phyloP scores from a whole-genome alignment of 1,139 yeast genomes.

The Taiozyma sp. region DNA sequence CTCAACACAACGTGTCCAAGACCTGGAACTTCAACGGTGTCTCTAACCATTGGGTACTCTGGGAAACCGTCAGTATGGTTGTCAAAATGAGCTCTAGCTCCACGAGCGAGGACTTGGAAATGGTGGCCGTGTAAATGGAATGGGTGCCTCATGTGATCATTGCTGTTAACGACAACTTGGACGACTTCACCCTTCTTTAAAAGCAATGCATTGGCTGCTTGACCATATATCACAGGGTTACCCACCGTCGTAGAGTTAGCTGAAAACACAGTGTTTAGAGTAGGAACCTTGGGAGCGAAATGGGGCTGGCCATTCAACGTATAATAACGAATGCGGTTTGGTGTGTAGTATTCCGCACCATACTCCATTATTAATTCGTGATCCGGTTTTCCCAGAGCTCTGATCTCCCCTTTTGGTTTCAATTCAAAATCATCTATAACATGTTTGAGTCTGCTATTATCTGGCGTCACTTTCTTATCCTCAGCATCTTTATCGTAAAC shows the following conservation, averaged over 20 bases:
- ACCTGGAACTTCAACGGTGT: constrained; percentile 57
- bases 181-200: constrained; percentile 52
- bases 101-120: constrained; percentile 68
- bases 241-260: constrained; percentile 10
- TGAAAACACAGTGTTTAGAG: constrained; percentile 32
- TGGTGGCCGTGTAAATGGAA: constrained; percentile 89
- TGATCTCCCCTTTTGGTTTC: constrained; percentile 30
- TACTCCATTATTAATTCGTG: constrained; percentile 44
- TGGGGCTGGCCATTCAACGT: constrained; percentile 48
- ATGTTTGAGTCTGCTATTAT: constrained; percentile 16
- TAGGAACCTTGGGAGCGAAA: constrained; percentile 43
- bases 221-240: constrained; percentile 40
- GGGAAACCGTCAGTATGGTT: constrained; percentile 42
- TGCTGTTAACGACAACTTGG: constrained; percentile 68
- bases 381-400: constrained; percentile 43
- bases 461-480: constrained; percentile 31
- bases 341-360: constrained; percentile 37
- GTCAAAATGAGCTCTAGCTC: constrained; percentile 37
- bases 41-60: constrained; percentile 56
- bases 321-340: constrained; percentile 40
- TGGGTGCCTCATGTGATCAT: constrained; percentile 87
- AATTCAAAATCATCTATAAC: constrained; percentile 39
- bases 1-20: constrained; percentile 55
- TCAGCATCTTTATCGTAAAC: constrained; percentile 27
- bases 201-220: constrained; percentile 46